Evolutionary conservation across 2,329 filamentous ascomycete genomes (phyloP), one percentile per base, ranked within the genome.

Genomic region (Ceratocystis alfenasii): DNA sequence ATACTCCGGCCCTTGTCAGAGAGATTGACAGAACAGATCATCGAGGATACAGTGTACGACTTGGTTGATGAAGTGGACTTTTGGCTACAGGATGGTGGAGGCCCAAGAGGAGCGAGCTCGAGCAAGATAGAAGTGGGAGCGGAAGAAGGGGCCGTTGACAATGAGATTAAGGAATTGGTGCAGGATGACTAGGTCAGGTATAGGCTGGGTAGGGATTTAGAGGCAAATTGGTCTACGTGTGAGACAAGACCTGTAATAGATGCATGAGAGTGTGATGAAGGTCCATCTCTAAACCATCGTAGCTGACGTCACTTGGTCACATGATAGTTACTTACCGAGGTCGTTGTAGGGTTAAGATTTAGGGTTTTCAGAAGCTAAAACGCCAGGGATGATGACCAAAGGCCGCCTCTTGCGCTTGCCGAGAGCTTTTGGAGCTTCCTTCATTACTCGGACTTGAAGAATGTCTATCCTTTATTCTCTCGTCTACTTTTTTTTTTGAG

Each of bases 21-120:
- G 68, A 84, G 94, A 41, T 97, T 91, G 75, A 84, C 86, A 67
- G 92, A 99, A 73, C 93, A 97, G 77, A 92, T 99, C 68, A 91
- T 88, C 15, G 94, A 99, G 76, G 94, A 99, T 72, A 80, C 96
- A 28, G 83, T 96, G 36, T 96, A 91, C 74, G 94, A 99, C 74
- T 83, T 99, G 64, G 81, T 97, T 41, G 94, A 99, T 72, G 94
- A 99, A 76, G 89, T 95, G 62, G 91, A 95, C 77, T 94, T 89
- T 76, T 95, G 85, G 86, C 81, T 86, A 74, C 84, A 89, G 72
- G 89, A 90, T 69, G 81, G 81, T 28, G 79, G 78, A 7, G 78
- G 77, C 76, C 75, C 15, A 79, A 76, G 61, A 77, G 75, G 41
- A 79, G 22, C 36, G 36, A 41, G 53, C 10, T 10, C 53, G 28